Evolutionary conservation across 495 filamentous ascomycete species (phyloP), one percentile per base, ranked within the genome.

Genomic region (Staphylotrichum longicolle): DNA sequence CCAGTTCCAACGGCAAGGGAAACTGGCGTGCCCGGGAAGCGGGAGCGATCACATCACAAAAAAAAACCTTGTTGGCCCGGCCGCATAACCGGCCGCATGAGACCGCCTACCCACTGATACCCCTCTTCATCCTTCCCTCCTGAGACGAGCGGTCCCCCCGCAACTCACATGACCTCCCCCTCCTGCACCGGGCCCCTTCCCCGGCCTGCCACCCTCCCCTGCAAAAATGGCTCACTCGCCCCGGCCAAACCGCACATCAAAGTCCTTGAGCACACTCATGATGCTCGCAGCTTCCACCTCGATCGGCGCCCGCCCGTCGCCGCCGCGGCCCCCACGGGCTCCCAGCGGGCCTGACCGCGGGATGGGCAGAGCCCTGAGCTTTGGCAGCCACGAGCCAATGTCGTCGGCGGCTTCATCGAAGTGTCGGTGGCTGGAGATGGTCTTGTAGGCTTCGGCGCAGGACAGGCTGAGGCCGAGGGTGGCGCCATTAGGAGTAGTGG

Each of bases 231-330:
- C 15, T 64, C 54, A 72, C 50, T 68, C 61, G 8, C 72, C 72
- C 56, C 68, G 70, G 7, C 85, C 86, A 72, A 96, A 96, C 44
- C 91, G 72, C 42, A 90, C 82, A 69, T 96, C 91, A 69, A 96
- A 91, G 59, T 87, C 86, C 64, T 88, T 90, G 58, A 96, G 71
- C 35, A 94, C 90, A 44, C 86, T 85, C 87, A 93, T 91, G 33
- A 96, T 90, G 70, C 88, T 92, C 5, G 89, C 90, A 1, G 91
- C 88, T 68, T 96, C 90, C 8, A 96, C 86, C 69, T 93, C 88
- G 64, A 91, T 84, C 6, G 88, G 86, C 27, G 81, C 82, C 60
- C 85, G 78, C 61, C 72, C 58, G 5, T 47, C 66, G 27, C 64
- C 50, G 32, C 49, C 54, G 33, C 54, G 54, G n/a, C 53, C 47